Percentiles rank a stretch among this genome's conserved stretches.
Evolutionary conservation across 768 basidiomycete genomes (phyloP).

Genomic region (Lactarius sanguifluus): DNA sequence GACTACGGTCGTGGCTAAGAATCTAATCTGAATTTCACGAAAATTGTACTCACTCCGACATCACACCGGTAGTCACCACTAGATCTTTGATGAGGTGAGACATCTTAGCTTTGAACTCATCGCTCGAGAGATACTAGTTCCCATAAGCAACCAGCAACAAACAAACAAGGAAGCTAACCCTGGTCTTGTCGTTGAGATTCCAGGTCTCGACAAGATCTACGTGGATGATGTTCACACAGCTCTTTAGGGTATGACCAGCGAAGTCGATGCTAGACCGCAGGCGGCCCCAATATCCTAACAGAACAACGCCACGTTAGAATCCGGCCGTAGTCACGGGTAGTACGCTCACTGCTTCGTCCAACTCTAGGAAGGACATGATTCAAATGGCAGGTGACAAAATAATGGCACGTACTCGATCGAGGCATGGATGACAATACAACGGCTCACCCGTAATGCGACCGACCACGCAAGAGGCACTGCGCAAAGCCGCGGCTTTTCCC

Average conservation of each 20-base stretch:
- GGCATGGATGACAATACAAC: background rate
- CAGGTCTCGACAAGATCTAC: slow-evolving; percentile 11
- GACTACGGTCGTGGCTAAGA: background rate
- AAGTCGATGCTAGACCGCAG: slow-evolving; percentile 11
- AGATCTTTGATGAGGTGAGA: slow-evolving; percentile 11
- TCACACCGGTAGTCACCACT: background rate
- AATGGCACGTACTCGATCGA: slow-evolving; percentile 7
- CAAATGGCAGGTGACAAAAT: too few species aligned
- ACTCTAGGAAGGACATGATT: background rate
- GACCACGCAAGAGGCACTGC: slow-evolving; percentile 5
- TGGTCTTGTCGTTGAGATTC: slow-evolving; percentile 5
- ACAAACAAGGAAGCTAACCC: background rate
- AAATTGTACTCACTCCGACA: background rate
- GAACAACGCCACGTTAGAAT: background rate
- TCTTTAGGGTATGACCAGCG: background rate
- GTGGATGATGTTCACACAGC: slow-evolving; percentile 14
- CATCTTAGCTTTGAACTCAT: slow-evolving; percentile 9
- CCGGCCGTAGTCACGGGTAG: background rate
- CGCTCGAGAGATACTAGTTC: slow-evolving; percentile 3
- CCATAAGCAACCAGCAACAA: background rate
- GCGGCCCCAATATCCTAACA: slow-evolving; percentile 12
- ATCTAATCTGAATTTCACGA: background rate
- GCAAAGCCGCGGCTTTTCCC: background rate
- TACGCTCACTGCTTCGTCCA: slow-evolving; percentile 7
- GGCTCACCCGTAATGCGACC: slow-evolving; percentile 3